Evolutionary conservation across 1,139 yeast species (phyloP).

Genomic region (Insectozyma bohioensis): DNA sequence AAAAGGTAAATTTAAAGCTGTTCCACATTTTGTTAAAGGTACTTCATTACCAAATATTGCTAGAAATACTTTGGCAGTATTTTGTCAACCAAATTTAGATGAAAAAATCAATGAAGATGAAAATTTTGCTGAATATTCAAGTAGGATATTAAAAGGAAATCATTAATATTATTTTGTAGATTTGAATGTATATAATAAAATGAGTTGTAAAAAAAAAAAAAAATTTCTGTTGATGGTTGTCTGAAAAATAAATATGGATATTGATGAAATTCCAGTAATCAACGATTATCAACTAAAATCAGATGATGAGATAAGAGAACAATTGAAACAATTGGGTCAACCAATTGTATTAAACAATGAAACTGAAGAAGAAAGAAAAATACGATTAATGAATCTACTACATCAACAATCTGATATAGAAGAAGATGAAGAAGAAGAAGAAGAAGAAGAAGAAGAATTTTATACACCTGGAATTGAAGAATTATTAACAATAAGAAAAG

Average conservation of each 20-base stretch:
- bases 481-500: constrained; percentile 53
- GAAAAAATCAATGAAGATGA: constrained; percentile 44
- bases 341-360: constrained; percentile 65
- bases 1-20: constrained; percentile 53
- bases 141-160: constrained; percentile 33
- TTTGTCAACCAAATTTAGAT: constrained; percentile 61
- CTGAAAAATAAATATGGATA: constrained; percentile 17
- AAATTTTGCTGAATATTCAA: constrained; percentile 52
- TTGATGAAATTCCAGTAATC: constrained; percentile 23
- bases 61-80: constrained; percentile 62
- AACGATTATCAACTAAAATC: constrained; percentile 51
- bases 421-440: constrained; percentile 33
- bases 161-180: constrained; percentile 18
- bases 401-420: constrained; percentile 19
- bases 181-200: neutral
- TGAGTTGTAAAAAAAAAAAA: neutral
- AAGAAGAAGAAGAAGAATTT: constrained; percentile 71
- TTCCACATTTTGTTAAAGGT: constrained; percentile 59
- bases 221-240: neutral
- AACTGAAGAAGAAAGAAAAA: constrained; percentile 59
- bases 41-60: constrained; percentile 34
- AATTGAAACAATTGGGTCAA: constrained; percentile 51
- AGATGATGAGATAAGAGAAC: constrained; percentile 57
- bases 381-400: constrained; percentile 41
- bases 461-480: constrained; percentile 75